A percentile compares a stretch with the other conserved stretches of the same genome.
Evolutionary conservation across 169 alveolate genomes (phyloP).

Genomic region (Neospora caninum): DNA sequence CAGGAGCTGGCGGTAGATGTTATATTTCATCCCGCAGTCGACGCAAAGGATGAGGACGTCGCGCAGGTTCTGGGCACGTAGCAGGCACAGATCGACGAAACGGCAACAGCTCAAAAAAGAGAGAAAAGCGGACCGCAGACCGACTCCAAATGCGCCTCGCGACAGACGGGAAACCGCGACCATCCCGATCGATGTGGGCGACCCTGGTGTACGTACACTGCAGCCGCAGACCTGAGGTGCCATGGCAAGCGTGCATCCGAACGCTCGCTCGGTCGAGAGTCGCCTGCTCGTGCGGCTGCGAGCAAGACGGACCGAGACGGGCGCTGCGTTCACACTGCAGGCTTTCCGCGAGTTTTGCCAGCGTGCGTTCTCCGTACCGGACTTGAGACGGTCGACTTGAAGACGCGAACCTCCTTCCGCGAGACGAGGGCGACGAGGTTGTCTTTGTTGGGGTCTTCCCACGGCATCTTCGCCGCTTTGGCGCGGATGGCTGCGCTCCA

Average conservation of each 20-base stretch:
- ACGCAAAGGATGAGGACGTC: constrained; percentile 81
- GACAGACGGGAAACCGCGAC: too few species aligned
- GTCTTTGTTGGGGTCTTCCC: constrained; percentile 62
- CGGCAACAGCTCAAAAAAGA: background rate
- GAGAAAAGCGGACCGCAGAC: background rate
- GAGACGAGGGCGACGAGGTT: constrained; percentile 70
- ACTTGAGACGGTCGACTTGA: constrained; percentile 11
- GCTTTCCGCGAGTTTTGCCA: background rate
- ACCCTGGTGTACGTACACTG: too few species aligned
- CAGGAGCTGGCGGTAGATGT: constrained; percentile 80
- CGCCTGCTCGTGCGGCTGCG: too few species aligned
- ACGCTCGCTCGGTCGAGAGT: too few species aligned
- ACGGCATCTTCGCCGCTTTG: constrained; percentile 34
- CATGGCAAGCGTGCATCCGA: too few species aligned
- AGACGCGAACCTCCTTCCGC: constrained; percentile 56
- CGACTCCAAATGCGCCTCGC: too few species aligned
- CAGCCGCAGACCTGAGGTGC: too few species aligned
- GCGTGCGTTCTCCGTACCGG: constrained; percentile 29
- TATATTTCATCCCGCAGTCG: constrained; percentile 87
- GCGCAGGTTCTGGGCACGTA: constrained; percentile 35
- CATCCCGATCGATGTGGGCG: too few species aligned
- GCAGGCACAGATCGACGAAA: too few species aligned
- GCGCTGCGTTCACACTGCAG: too few species aligned
- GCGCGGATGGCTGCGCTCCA: constrained; percentile 4
- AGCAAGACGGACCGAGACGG: too few species aligned